Percentiles rank a stretch among this genome's conserved stretches.
Evolutionary conservation across 2,329 filamentous ascomycete species (phyloP).

Genomic region (Sclerotinia nivalis): DNA sequence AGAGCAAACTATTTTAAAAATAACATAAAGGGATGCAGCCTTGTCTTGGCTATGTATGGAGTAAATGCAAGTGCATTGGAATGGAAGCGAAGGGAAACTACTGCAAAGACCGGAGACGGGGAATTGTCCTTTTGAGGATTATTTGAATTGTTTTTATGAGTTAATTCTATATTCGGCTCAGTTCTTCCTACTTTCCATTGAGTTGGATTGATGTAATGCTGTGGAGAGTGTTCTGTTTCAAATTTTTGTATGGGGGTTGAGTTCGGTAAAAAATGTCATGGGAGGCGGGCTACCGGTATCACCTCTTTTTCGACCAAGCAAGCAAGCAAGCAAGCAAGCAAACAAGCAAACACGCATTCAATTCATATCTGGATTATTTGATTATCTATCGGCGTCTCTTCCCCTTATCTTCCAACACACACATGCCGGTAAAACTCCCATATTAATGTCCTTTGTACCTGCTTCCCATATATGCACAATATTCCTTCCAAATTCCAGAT

Average conservation of each 20-base stretch:
- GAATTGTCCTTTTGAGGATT: background rate
- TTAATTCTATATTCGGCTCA: background rate
- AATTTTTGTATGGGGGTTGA: background rate
- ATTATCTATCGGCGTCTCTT: background rate
- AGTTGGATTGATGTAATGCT: slow-evolving; percentile 4
- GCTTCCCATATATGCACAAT: slow-evolving; percentile 3
- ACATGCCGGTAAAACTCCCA: background rate
- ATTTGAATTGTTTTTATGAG: background rate
- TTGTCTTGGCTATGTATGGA: background rate
- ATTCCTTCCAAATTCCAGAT: background rate
- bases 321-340: background rate
- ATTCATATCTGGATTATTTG: background rate
- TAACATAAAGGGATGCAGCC: background rate
- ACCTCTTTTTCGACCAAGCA: background rate
- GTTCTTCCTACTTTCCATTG: background rate
- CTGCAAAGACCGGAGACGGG: background rate
- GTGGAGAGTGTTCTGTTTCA: background rate
- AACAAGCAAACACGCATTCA: background rate
- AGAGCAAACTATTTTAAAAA: background rate
- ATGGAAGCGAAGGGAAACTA: background rate
- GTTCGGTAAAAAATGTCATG: background rate
- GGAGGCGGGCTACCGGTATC: background rate
- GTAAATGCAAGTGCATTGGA: slow-evolving; percentile 5
- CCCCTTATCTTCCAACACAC: background rate
- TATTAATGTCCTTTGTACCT: slow-evolving; percentile 6